Evolutionary conservation across 2,329 filamentous ascomycete genomes (phyloP), one percentile per base, ranked within the genome.

Genomic region (Xylariaceae sp.): DNA sequence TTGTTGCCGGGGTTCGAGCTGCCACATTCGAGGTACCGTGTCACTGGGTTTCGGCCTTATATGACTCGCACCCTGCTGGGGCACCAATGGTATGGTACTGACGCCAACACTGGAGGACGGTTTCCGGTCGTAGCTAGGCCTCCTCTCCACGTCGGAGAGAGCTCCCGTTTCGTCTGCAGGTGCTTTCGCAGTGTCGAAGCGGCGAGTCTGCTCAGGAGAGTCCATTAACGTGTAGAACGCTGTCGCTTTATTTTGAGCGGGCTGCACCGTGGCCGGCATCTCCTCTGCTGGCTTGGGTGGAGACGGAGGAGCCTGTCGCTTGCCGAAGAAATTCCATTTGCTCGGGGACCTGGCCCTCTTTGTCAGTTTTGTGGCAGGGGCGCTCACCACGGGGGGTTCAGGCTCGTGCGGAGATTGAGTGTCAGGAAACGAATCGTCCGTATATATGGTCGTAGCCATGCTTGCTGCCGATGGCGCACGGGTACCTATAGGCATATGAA

Each of bases 181-280:
- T 33, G 74, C 66, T 30, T 53, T 51, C 5, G 55, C 50, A 9
- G 49, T 44, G 19, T 66, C 52, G 6, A 36, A 15, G 6, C 8
- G 12, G 36, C 74, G n/a, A n/a, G n/a, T 71, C 45, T 69, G 68
- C 46, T 79, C 76, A 0, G 74, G 71, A 2, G 70, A 71, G 51
- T 81, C 76, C 55, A 81, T 70, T 56, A 81, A 74, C 6, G 77
- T 69, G 51, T 82, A 81, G 48, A 76, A 80, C 2, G 78, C 69
- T 5, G 77, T 59, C 0, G 73, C 63, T 43, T 76, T 78, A 38
- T 66, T 68, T 38, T 68, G 66, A 0, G 71, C 65, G 11, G 63
- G 54, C 30, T 71, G 67, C n/a, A 73, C 66, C 1, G 73, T 66
- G 2, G 70, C 68, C 1, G 69, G 55, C n/a, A 74, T 65, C 2